These are phyloP conservation scores for Globisporangium carolinianum DNA, from an alignment of 352 stramenopile genomes.

Conservation along the genomic window DNA sequence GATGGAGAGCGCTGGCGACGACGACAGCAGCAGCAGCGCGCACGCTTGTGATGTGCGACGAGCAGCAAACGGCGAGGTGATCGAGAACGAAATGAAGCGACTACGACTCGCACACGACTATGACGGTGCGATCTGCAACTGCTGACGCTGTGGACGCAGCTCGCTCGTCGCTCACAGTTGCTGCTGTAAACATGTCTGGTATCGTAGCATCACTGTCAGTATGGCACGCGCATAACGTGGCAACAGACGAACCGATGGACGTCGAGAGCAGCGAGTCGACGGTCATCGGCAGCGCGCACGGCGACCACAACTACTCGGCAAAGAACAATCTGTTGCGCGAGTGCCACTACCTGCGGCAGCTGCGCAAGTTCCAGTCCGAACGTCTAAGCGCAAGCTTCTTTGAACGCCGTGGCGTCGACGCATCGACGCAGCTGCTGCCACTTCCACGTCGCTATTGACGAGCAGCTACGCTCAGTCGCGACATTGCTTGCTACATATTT, in stretches of 20 bases:
- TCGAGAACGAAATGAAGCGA: slow-evolving; percentile 70
- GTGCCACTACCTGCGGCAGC: slow-evolving; percentile 69
- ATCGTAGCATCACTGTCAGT: slow-evolving; percentile 6
- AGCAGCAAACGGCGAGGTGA: slow-evolving; percentile 22
- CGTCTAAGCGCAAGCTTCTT: slow-evolving; percentile 34
- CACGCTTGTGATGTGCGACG: neutral
- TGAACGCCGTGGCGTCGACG: slow-evolving; percentile 19
- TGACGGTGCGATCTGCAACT: slow-evolving; percentile 16
- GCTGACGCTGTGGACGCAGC: neutral
- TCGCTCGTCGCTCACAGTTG: neutral
- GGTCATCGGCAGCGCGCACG: slow-evolving; percentile 12
- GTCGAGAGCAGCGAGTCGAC: slow-evolving; percentile 16
- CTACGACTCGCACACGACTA: slow-evolving; percentile 65
- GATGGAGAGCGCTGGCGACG: slow-evolving; percentile 3
- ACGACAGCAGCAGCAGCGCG: neutral
- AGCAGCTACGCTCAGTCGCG: neutral
- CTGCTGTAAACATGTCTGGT: neutral
- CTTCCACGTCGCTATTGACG: slow-evolving; percentile 17
- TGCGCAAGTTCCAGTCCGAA: slow-evolving; percentile 69
- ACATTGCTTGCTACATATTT: neutral
- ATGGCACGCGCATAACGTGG: neutral
- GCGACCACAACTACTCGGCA: slow-evolving; percentile 29
- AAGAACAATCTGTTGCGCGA: slow-evolving; percentile 62
- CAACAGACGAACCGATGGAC: slow-evolving; percentile 9
- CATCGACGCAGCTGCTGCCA: slow-evolving; percentile 9